These are phyloP conservation scores for Aspergillus sp. DNA, from an alignment of 2,329 filamentous ascomycete genomes.

Conservation along the genomic window DNA sequence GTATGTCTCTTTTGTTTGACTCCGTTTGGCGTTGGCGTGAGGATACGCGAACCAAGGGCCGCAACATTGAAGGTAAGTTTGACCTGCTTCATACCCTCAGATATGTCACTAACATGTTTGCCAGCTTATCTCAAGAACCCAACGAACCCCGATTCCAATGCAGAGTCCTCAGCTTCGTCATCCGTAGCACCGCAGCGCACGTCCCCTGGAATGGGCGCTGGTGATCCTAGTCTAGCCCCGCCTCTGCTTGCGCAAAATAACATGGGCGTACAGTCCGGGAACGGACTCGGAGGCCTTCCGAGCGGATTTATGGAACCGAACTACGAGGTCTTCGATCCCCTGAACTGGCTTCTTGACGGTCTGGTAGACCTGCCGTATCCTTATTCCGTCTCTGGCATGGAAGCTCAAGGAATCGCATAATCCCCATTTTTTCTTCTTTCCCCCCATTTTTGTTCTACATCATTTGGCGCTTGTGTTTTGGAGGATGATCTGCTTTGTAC, in stretches of 20 bases:
- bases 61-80: constrained; percentile 70
- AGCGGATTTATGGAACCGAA: constrained; percentile 64
- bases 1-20: constrained; percentile 66
- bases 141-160: constrained; percentile 77
- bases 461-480: background rate
- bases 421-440: background rate
- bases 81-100: background rate
- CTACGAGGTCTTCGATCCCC: constrained; percentile 87
- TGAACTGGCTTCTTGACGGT: constrained; percentile 91
- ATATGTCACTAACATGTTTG: constrained; percentile 13
- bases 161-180: constrained; percentile 69
- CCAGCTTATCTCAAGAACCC: constrained; percentile 74
- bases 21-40: constrained; percentile 68
- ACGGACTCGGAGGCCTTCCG: constrained; percentile 28
- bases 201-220: constrained; percentile 35
- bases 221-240: constrained; percentile 47
- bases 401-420: constrained; percentile 40
- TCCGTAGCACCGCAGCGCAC: constrained; percentile 47
- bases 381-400: constrained; percentile 53
- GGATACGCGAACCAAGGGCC: constrained; percentile 66
- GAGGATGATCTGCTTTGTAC: constrained; percentile 6
- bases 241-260: constrained; percentile 33
- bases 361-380: constrained; percentile 76
- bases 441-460: background rate
- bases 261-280: constrained; percentile 29